A percentile compares a stretch with the other conserved stretches of the same genome.
Conservation (phyloP, 1,139 yeast species). For the Trichomonascaceae sp. region DNA sequence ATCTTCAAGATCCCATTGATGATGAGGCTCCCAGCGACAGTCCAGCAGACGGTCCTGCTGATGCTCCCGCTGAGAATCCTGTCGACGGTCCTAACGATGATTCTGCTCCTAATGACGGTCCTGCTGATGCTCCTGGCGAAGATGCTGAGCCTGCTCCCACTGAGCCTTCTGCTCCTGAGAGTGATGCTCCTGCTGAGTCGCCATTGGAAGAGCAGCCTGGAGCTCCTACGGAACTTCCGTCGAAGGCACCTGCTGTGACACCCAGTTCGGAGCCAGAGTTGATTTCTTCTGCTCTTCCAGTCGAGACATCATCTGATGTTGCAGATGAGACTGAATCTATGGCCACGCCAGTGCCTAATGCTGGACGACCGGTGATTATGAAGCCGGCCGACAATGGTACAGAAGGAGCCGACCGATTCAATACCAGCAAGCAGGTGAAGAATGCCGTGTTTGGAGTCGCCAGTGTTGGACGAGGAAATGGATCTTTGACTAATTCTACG, state of each 20-base stretch:
- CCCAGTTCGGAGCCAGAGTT: not conserved
- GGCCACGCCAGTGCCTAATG: not conserved
- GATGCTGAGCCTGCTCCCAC: not conserved
- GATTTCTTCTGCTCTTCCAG: not conserved
- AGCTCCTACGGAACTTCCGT: not conserved
- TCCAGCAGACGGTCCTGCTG: not conserved
- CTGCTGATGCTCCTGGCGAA: not conserved
- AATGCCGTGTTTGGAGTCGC: not conserved
- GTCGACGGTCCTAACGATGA: not conserved
- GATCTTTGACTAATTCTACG: not conserved
- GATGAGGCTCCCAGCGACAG: not conserved
- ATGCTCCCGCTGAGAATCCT: not conserved
- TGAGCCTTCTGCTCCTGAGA: not conserved
- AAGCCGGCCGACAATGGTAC: not conserved
- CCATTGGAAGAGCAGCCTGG: not conserved
- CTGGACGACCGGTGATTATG: not conserved
- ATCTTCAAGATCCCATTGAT: slow-evolving; percentile 6
- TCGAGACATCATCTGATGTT: not conserved
- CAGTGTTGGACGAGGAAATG: not conserved
- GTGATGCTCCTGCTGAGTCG: not conserved
- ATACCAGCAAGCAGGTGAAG: not conserved
- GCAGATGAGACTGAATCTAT: not conserved
- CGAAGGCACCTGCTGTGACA: not conserved
- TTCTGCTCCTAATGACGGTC: not conserved
- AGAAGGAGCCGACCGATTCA: not conserved